Conservation (phyloP, 805 yeast species). For the Komagataella phaffii region DNA sequence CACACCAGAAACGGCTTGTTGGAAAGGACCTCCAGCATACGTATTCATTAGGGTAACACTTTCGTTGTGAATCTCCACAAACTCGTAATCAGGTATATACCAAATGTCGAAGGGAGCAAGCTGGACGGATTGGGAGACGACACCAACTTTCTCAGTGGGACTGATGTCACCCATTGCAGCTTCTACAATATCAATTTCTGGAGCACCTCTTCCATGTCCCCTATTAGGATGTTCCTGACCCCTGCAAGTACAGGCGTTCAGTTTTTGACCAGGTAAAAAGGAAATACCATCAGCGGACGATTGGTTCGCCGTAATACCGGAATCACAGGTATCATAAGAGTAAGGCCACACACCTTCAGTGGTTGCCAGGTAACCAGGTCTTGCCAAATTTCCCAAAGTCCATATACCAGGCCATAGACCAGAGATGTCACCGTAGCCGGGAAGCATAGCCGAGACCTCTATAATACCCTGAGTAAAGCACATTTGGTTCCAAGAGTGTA, state of each 20-base stretch:
- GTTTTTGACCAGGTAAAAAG: constrained; percentile 72
- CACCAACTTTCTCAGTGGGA: constrained; percentile 36
- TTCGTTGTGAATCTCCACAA: constrained; percentile 55
- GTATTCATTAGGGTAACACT: constrained; percentile 71
- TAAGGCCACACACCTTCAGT: constrained; percentile 96
- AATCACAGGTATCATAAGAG: constrained; percentile 76
- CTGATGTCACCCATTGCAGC: constrained; percentile 43
- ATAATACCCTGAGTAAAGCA: constrained; percentile 79
- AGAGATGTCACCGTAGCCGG: constrained; percentile 62
- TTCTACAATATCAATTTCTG: constrained; percentile 88
- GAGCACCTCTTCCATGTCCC: constrained; percentile 89
- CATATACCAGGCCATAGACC: constrained; percentile 97
- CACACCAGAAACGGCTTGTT: constrained; percentile 81
- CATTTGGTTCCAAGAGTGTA: constrained; percentile 84
- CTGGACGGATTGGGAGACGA: constrained; percentile 87
- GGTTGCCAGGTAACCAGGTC: constrained; percentile 81
- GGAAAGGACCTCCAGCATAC: constrained; percentile 87
- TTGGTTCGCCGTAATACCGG: constrained; percentile 91
- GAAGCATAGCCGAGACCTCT: constrained; percentile 66
- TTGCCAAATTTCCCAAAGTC: constrained; percentile 87
- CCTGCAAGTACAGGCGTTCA: constrained; percentile 66
- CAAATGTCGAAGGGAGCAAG: constrained; percentile 91
- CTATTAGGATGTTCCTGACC: constrained; percentile 80
- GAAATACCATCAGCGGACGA: constrained; percentile 83
- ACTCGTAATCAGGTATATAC: constrained; percentile 85